Evolutionary conservation across 1,284 basidiomycete species (phyloP), one percentile per base, ranked within the genome.

Genomic region (Ceraceosorus bombacis): DNA sequence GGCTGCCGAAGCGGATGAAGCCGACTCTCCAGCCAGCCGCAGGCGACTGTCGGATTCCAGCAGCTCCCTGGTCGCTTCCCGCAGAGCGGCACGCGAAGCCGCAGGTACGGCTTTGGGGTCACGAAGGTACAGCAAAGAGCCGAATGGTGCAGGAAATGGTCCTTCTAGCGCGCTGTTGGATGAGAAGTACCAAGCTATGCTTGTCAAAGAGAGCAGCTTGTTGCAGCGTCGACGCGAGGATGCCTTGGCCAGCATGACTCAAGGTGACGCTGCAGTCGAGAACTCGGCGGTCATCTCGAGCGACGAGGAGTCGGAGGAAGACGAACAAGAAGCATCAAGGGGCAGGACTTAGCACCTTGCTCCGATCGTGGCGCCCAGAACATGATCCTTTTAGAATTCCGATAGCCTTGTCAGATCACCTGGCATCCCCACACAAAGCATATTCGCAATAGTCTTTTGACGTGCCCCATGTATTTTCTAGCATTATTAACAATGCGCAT

Each of bases 151-250:
- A 51, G 27, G 27, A 46, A 15, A 49, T 36, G 55, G 41, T 48
- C 55, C 56, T 39, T 15, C 38, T 50, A 51, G 63, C 6, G 62
- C 68, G 2, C 64, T 62, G n/a, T 60, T 68, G 5, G 61, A 68
- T 2, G 70, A 72, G 9, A 67, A 64, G 46, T 71, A 72, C 27
- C 59, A 68, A 2, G 50, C 66, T 8, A 67, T 73, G 56, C 70
- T 79, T 41, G 72, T 79, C 10, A 72, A 77, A 37, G 74, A 78
- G 37, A 70, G 68, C 38, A 66, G 65, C 12, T 49, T 79, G 50
- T 57, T 79, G 51, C 63, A 68, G 36, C 60, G 78, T 37, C 61
- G 78, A 36, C 62, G 77, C 39, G 76, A 77, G 38, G 78, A 79
- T 36, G 72, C 72, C 17, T 62, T 77, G 5, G 38, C 39, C 5